phyloP scores from a whole-genome alignment of 257 asterid genomes.

The Galeopsis tetrahit region DNA sequence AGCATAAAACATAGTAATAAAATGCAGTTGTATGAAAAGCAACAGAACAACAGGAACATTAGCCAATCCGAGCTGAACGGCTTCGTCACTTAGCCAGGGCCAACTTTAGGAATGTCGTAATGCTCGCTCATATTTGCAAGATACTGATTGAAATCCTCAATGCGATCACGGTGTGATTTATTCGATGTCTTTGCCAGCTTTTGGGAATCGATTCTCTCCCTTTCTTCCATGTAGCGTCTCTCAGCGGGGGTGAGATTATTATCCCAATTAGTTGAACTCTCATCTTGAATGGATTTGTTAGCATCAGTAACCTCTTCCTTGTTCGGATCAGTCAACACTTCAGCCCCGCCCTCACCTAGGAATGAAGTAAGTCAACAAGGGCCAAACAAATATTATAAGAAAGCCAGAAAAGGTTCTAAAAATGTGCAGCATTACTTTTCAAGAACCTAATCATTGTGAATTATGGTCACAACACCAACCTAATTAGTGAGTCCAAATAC shows the following conservation, averaged over 20 bases:
- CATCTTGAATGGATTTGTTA: conserved; percentile 47
- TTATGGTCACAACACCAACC: neutral
- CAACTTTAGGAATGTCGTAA: conserved; percentile 95
- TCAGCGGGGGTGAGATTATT: conserved; percentile 85
- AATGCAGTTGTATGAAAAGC: neutral
- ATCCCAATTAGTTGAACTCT: conserved; percentile 53
- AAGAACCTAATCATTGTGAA: conserved; percentile 3
- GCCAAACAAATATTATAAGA: neutral
- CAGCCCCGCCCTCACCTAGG: conserved; percentile 53
- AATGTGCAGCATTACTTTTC: neutral
- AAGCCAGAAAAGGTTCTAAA: neutral
- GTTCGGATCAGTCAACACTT: conserved; percentile 38
- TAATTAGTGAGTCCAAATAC: neutral
- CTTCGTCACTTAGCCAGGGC: conserved; percentile 65
- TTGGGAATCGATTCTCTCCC: conserved; percentile 63
- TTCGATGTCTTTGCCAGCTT: conserved; percentile 87
- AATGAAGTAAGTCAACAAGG: neutral
- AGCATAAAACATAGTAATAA: neutral
- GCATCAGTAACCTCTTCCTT: conserved; percentile 57
- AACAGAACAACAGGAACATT: neutral
- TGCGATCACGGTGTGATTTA: conserved; percentile 95
- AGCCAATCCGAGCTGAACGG: neutral
- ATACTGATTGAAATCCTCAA: conserved; percentile 93
- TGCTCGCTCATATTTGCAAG: conserved; percentile 99
- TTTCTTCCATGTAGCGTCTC: conserved; percentile 91